Evolutionary conservation across 2,329 filamentous ascomycete species (phyloP).

Genomic region (Dactylellina cionopaga): DNA sequence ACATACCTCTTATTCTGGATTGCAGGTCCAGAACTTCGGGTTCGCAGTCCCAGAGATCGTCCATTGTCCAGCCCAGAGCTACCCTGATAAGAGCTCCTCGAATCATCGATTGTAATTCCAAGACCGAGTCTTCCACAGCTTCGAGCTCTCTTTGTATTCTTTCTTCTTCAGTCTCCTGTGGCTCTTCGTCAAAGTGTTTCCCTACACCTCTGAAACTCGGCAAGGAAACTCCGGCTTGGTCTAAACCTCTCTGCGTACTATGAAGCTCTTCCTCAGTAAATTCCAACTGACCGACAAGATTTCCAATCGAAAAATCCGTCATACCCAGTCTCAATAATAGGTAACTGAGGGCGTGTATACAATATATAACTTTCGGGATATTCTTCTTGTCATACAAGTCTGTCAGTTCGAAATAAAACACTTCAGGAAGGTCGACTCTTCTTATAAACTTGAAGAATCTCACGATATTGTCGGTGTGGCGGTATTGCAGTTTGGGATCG

Average conservation of each 20-base stretch:
- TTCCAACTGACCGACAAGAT: conserved; percentile 92
- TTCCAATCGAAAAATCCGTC: conserved; percentile 94
- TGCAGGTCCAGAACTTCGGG: conserved; percentile 82
- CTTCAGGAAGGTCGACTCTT: conserved; percentile 87
- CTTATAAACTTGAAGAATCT: conserved; percentile 94
- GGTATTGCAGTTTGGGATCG: conserved; percentile 84
- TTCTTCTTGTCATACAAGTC: conserved; percentile 99
- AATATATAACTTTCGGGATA: conserved; percentile 98
- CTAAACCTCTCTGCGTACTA: conserved; percentile 94
- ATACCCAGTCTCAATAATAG: conserved; percentile 95
- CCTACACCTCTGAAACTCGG: conserved; percentile 98
- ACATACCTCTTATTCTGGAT: conserved; percentile 78
- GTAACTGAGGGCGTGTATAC: conserved; percentile 96
- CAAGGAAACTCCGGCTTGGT: conserved; percentile 94
- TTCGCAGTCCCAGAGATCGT: conserved; percentile 87
- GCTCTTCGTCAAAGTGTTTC: conserved; percentile 85
- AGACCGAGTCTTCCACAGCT: conserved; percentile 76
- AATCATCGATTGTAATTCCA: conserved; percentile 86
- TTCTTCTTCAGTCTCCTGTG: conserved; percentile 87
- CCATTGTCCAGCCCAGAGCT: conserved; percentile 82
- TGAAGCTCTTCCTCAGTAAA: conserved; percentile 98
- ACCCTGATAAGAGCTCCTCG: conserved; percentile 82
- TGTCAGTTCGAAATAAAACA: conserved; percentile 96
- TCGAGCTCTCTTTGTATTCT: conserved; percentile 81
- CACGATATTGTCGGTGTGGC: conserved; percentile 97